These are phyloP conservation scores for Amyloporia xantha DNA, from an alignment of 768 basidiomycete genomes.

Conservation along the genomic window DNA sequence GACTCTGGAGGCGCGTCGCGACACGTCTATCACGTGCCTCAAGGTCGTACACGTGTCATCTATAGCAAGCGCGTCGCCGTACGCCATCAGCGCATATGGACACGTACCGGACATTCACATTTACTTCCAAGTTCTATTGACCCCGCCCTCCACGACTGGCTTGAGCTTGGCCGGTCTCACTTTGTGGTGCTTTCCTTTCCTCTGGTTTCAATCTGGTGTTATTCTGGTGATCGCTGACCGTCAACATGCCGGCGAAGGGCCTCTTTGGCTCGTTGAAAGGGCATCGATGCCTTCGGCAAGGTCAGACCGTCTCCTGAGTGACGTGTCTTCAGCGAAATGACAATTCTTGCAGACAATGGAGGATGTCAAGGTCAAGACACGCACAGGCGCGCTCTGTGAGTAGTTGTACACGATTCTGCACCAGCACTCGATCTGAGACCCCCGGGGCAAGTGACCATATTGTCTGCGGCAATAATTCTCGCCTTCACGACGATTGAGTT, in stretches of 20 bases:
- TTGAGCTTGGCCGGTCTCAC: background rate
- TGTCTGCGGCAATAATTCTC: slow-evolving; percentile 88
- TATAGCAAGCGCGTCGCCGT: background rate
- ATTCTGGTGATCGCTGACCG: background rate
- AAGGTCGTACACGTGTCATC: too few relatives aligned
- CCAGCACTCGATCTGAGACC: too few relatives aligned
- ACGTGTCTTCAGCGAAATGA: background rate
- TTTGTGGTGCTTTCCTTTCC: background rate
- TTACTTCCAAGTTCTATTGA: too few relatives aligned
- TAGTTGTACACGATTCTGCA: background rate
- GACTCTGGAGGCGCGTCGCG: too few relatives aligned
- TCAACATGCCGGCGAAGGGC: slow-evolving; percentile 62
- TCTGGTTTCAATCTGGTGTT: too few relatives aligned
- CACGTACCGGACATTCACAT: too few relatives aligned
- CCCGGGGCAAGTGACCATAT: slow-evolving; percentile 87
- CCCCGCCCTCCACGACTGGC: too few relatives aligned
- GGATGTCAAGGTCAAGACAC: slow-evolving; percentile 98
- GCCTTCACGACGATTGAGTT: slow-evolving; percentile 92
- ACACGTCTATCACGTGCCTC: too few relatives aligned
- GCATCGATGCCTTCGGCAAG: slow-evolving; percentile 99
- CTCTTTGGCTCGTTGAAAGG: slow-evolving; percentile 73
- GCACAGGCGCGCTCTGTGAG: slow-evolving; percentile 86
- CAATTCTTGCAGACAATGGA: slow-evolving; percentile 76
- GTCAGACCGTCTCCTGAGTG: slow-evolving; percentile 35
- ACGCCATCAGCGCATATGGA: background rate